A percentile compares a stretch with the other conserved stretches of the same genome.
phyloP scores from a whole-genome alignment of 176 grass and related monocot species.

The Oryza glaberrima region DNA sequence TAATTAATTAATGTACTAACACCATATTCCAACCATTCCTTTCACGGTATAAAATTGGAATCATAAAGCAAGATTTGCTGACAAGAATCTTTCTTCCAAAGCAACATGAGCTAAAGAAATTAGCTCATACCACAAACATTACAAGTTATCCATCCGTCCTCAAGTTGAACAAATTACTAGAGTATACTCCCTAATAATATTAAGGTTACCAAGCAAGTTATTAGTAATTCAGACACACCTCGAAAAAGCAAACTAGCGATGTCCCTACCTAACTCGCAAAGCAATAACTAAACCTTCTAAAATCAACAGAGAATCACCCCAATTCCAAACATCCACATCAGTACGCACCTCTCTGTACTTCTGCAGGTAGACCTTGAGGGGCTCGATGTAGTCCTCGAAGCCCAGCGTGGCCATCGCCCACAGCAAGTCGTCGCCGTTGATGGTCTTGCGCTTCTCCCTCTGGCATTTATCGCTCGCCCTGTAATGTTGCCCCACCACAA shows the following conservation, averaged over 20 bases:
- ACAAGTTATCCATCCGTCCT: neutral
- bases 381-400: constrained; percentile 81
- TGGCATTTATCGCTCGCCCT: constrained; percentile 88
- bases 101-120: neutral
- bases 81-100: neutral
- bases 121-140: constrained; percentile 7
- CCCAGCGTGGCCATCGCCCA: constrained; percentile 84
- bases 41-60: neutral
- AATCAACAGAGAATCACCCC: neutral
- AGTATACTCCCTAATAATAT: neutral
- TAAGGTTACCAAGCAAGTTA: neutral
- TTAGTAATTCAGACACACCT: neutral
- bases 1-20: neutral
- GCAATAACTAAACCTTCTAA: constrained; percentile 7
- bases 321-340: neutral
- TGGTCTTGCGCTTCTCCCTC: constrained; percentile 81
- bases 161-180: neutral
- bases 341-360: constrained; percentile 73
- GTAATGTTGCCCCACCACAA: neutral
- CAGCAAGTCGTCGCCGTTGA: constrained; percentile 76
- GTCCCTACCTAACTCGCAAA: constrained; percentile 9
- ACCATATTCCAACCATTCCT: neutral
- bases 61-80: constrained; percentile 2
- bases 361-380: constrained; percentile 74
- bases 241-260: neutral